Conservation (phyloP, 306 rosid species). For the Cucurbita ficifolia region DNA sequence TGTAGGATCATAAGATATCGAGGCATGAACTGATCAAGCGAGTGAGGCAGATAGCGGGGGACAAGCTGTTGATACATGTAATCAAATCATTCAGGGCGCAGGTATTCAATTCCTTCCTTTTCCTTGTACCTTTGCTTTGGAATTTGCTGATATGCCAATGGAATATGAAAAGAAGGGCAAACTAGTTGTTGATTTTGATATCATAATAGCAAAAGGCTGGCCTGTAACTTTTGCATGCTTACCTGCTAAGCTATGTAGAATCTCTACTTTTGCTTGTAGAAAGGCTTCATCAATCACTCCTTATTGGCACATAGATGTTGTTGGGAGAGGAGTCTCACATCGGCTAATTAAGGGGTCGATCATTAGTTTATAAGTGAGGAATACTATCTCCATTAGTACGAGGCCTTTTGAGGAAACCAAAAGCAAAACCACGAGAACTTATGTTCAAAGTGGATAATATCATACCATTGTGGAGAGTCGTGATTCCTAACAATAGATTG, state of each 20-base stretch:
- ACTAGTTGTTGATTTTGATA: not conserved
- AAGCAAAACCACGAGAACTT: too few species aligned
- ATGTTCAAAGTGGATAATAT: too few species aligned
- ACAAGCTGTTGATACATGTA: conserved; percentile 35
- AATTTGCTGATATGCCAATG: not conserved
- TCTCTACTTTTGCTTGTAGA: conserved; percentile 4
- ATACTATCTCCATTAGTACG: too few species aligned
- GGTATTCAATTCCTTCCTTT: conserved; percentile 17
- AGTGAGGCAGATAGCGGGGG: conserved; percentile 61
- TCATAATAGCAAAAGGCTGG: not conserved
- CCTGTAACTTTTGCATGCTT: not conserved
- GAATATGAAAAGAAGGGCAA: not conserved
- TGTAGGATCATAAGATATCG: conserved; percentile 47
- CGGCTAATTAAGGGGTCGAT: too few species aligned
- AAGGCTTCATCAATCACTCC: conserved; percentile 1
- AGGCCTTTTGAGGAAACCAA: too few species aligned
- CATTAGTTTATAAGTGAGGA: too few species aligned
- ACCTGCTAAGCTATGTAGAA: conserved; percentile 10
- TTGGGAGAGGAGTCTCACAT: too few species aligned
- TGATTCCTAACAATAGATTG: not conserved
- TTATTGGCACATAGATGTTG: not conserved
- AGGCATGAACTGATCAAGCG: conserved; percentile 41
- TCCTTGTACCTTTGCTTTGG: not conserved
- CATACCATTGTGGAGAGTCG: too few species aligned
- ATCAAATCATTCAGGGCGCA: conserved; percentile 47